phyloP scores from a whole-genome alignment of 106 monocot genomes.

The Allium sativum region DNA sequence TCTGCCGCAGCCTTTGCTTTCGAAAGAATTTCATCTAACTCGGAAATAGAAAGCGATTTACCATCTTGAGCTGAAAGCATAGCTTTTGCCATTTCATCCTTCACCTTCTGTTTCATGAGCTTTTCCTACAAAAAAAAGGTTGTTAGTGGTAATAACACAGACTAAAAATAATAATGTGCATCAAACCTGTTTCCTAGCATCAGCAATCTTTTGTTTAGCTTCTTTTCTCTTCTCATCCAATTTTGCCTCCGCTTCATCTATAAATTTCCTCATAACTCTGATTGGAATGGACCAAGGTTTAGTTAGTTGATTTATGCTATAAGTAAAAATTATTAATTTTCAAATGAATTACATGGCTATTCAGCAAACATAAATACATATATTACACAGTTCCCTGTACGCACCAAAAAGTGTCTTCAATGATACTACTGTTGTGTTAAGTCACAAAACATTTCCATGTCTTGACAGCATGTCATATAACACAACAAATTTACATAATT shows the following conservation, averaged over 20 bases:
- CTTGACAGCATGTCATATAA: too few species aligned
- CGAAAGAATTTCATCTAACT: conserved; percentile 31
- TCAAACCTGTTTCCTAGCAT: conserved; percentile 43
- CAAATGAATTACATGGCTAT: too few species aligned
- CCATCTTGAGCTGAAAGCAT: conserved; percentile 31
- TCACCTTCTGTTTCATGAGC: conserved; percentile 43
- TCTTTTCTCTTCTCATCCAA: conserved; percentile 38
- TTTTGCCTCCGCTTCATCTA: conserved; percentile 32
- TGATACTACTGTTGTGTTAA: too few species aligned
- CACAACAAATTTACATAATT: too few species aligned
- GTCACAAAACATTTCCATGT: too few species aligned
- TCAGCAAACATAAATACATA: too few species aligned
- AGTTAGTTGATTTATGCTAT: too few species aligned
- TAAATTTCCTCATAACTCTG: conserved; percentile 50
- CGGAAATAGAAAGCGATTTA: conserved; percentile 20
- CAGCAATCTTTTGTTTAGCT: conserved; percentile 17
- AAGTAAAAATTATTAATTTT: too few species aligned
- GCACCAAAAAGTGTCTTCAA: too few species aligned
- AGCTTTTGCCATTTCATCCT: conserved; percentile 35
- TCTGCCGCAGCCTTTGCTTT: conserved; percentile 29
- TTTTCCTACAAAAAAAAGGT: conserved; percentile 28
- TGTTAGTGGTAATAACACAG: not conserved
- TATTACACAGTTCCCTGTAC: too few species aligned
- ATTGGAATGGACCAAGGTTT: not conserved
- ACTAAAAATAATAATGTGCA: not conserved